Conservation (phyloP, 352 stramenopile species). For the Globisporangium carolinianum region DNA sequence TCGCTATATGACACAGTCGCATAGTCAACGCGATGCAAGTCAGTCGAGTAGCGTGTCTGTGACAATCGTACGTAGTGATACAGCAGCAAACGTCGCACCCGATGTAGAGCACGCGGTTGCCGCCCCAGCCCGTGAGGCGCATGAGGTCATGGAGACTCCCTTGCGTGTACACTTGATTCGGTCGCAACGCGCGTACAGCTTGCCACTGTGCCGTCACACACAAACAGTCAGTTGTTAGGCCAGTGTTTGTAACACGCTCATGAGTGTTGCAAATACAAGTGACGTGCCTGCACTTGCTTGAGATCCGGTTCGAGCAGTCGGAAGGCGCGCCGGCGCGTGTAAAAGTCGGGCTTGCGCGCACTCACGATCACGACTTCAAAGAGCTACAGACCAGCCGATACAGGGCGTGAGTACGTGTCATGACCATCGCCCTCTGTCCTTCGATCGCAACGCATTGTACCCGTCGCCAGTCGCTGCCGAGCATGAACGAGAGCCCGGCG, state of each 20-base stretch:
- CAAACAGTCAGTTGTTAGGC: no score
- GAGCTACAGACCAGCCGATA: constrained; percentile 21
- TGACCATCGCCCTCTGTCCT: no score
- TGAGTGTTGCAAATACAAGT: no score
- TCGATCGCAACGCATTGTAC: constrained; percentile 6
- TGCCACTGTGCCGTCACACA: constrained; percentile 33
- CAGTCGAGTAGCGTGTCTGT: background rate
- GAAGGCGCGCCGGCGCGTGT: constrained; percentile 80
- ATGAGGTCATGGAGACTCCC: constrained; percentile 65
- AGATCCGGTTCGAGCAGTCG: constrained; percentile 54
- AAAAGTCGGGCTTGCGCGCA: constrained; percentile 90
- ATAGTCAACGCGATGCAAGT: background rate
- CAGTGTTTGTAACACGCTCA: no score
- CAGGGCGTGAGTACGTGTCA: background rate
- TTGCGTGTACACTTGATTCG: constrained; percentile 72
- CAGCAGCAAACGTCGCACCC: constrained; percentile 29
- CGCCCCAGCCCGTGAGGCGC: constrained; percentile 52
- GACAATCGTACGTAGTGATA: no score
- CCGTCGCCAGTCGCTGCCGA: constrained; percentile 87
- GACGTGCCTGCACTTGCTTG: constrained; percentile 52
- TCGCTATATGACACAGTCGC: constrained; percentile 37
- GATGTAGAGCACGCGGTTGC: constrained; percentile 89
- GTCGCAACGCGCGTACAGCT: constrained; percentile 51
- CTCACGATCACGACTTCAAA: constrained; percentile 89
- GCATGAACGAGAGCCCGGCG: constrained; percentile 88